Evolutionary conservation across 2,329 filamentous ascomycete species (phyloP).

Genomic region (Ascochyta clinopodiicola): DNA sequence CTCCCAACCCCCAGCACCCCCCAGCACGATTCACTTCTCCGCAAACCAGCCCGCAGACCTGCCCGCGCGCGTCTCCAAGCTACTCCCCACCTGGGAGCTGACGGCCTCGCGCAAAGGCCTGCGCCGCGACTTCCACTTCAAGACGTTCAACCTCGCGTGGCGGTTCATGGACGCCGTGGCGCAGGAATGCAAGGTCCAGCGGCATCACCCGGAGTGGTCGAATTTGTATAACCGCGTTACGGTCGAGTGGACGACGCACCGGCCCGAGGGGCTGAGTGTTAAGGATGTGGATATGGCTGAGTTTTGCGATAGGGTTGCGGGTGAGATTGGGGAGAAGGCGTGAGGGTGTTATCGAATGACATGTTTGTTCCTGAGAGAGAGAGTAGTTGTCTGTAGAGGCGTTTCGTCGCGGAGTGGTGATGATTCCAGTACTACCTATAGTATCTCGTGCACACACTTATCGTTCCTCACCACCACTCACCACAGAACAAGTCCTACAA

Average conservation of each 20-base stretch:
- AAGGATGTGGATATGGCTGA: conserved; percentile 48
- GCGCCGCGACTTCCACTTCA: conserved; percentile 37
- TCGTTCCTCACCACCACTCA: too few relatives aligned
- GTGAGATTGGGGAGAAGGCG: conserved; percentile 35
- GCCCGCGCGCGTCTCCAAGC: conserved; percentile 29
- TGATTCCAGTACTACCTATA: too few relatives aligned
- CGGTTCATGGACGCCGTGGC: conserved; percentile 44
- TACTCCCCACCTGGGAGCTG: conserved; percentile 36
- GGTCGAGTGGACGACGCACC: conserved; percentile 47
- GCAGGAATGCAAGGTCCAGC: conserved; percentile 41
- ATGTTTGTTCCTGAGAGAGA: too few relatives aligned
- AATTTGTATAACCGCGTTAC: conserved; percentile 44
- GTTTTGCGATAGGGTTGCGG: conserved; percentile 41
- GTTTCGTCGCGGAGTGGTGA: too few relatives aligned
- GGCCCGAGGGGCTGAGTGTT: conserved; percentile 41
- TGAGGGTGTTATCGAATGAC: not conserved
- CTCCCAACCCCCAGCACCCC: not conserved
- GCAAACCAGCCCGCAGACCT: conserved; percentile 37
- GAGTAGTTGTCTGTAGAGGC: too few relatives aligned
- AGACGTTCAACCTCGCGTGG: conserved; percentile 41
- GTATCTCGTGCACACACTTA: too few relatives aligned
- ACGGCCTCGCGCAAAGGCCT: conserved; percentile 34
- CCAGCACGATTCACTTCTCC: conserved; percentile 35
- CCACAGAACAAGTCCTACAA: too few relatives aligned
- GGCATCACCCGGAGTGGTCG: conserved; percentile 45